phyloP scores from a whole-genome alignment of 345 rosid species.

The Cardiospermum halicacabum region DNA sequence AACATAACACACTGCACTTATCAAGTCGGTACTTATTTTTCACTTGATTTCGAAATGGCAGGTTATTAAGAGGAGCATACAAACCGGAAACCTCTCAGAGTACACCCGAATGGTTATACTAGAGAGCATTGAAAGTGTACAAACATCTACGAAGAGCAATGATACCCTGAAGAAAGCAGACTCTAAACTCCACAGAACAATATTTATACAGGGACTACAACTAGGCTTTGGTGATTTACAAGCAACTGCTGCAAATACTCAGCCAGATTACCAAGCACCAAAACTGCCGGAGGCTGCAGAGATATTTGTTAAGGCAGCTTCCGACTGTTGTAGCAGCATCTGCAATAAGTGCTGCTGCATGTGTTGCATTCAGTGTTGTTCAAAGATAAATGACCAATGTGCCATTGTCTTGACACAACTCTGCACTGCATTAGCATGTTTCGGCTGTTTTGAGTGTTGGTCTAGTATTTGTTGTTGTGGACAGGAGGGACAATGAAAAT shows the following conservation, averaged over 20 bases:
- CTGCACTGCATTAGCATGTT: constrained; percentile 59
- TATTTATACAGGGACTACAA: constrained; percentile 34
- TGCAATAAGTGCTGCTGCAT: constrained; percentile 72
- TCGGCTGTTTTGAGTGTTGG: constrained; percentile 83
- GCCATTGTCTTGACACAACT: constrained; percentile 53
- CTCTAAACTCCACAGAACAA: constrained; percentile 25
- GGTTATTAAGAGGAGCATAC: constrained; percentile 66
- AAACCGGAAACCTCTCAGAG: constrained; percentile 55
- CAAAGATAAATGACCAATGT: constrained; percentile 60
- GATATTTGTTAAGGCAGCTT: constrained; percentile 65
- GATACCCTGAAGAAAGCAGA: constrained; percentile 34
- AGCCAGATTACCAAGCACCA: constrained; percentile 47
- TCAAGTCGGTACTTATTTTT: neutral
- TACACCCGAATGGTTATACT: constrained; percentile 60
- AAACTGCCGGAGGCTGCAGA: constrained; percentile 78
- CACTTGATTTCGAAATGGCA: constrained; percentile 16
- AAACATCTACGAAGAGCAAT: constrained; percentile 33
- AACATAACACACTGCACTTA: neutral
- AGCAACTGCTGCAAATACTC: constrained; percentile 64
- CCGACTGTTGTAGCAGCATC: constrained; percentile 59
- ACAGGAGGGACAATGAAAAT: constrained; percentile 25
- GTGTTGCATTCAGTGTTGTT: constrained; percentile 74
- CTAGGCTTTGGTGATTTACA: constrained; percentile 67
- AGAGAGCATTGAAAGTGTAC: constrained; percentile 32
- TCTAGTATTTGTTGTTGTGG: constrained; percentile 58